Evolutionary conservation across 768 basidiomycete species (phyloP), one percentile per base, ranked within the genome.

Genomic region (Naganishia kalamii): DNA sequence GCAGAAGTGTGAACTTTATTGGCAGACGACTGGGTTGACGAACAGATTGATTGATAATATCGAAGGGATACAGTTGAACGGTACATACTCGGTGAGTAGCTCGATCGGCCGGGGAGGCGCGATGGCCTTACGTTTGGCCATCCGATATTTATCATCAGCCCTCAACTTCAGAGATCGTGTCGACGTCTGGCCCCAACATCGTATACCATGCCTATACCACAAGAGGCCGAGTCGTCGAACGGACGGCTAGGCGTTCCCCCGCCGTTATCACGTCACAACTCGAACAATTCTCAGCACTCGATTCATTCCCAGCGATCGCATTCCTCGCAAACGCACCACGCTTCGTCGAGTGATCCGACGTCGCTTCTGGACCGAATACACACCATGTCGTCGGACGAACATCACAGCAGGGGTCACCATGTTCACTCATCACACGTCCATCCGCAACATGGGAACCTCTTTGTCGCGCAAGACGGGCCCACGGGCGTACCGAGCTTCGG

Each of bases 311-410:
- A 57, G 17, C 2, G 54, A 23, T 57, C 54, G 35, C 54, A 57
- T 57, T 37, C 54, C 15, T 57, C 54, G n/a, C 54, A 57, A 57
- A 57, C 54, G 54, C 54, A 57, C 6, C 54, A 57, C 37, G 54
- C 40, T 23, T n/a, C 33, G 15, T 35, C 54, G 21, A 57, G 54
- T 33, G 54, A 57, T 35, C 54, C 54, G 12, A 40, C 54, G 6
- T 37, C 21, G 8, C 54, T 57, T 21, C 21, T 25, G 21, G 27
- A 57, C 25, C 33, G 37, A 8, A 13, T 57, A 27, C 35, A 19
- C 17, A 23, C 54, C 1, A 40, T 41, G 23, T 3, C 8, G 12
- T 13, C 33, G 1, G n/a, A 40, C 33, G 54, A 41, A 40, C 33
- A 35, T 35, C n/a, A 11, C n/a, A 2, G 1, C 8, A 23, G 19